Percentiles rank a stretch among this genome's conserved stretches.
phyloP scores from a whole-genome alignment of 306 rosid species.

The Cucurbita maxima region DNA sequence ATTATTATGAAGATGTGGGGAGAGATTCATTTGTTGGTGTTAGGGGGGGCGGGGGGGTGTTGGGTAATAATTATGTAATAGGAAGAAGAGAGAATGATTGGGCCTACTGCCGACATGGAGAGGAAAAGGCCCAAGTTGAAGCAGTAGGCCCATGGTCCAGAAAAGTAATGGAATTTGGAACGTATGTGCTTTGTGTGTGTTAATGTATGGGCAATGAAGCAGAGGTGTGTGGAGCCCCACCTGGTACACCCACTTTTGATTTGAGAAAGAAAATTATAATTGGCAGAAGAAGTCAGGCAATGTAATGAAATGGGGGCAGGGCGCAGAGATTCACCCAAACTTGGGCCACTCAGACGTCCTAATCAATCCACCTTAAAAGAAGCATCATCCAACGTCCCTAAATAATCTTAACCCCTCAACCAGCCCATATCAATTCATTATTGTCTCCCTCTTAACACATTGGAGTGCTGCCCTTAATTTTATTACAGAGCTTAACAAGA shows the following conservation, averaged over 20 bases:
- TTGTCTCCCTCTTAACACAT: no score
- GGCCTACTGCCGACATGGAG: neutral
- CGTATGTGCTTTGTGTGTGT: neutral
- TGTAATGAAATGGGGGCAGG: neutral
- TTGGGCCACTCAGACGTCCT: slow-evolving; percentile 1
- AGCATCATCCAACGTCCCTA: neutral
- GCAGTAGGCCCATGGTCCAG: neutral
- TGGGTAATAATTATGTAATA: no score
- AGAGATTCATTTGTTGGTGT: neutral
- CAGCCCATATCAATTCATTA: no score
- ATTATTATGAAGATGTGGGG: no score
- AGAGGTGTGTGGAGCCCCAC: neutral
- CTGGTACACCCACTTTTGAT: neutral
- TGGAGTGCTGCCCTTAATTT: no score
- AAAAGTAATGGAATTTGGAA: neutral
- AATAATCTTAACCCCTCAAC: neutral
- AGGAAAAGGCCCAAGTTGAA: neutral
- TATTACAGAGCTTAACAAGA: neutral
- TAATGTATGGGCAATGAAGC: neutral
- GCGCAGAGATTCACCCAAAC: neutral
- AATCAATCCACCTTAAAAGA: neutral
- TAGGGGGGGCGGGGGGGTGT: neutral
- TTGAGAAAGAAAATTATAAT: neutral
- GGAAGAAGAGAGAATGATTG: neutral
- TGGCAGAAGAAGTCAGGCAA: neutral